Evolutionary conservation across 331 rosid species (phyloP).

Genomic region (Cydonia oblonga): DNA sequence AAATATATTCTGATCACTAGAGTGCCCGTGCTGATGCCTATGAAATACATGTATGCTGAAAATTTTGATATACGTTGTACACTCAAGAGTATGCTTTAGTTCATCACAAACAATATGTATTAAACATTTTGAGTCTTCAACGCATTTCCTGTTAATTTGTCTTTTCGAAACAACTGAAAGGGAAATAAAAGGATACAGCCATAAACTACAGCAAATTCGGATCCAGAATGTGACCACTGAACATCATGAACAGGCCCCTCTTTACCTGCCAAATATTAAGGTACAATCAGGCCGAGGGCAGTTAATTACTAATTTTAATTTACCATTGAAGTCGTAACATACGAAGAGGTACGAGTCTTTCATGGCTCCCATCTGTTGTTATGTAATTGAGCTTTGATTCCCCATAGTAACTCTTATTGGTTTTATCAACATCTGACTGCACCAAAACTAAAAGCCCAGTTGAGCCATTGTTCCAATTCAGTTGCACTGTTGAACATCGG

Average conservation of each 20-base stretch:
- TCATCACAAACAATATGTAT: neutral
- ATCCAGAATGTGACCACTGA: conserved; percentile 78
- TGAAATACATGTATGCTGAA: neutral
- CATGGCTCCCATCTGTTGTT: conserved; percentile 76
- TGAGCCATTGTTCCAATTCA: conserved; percentile 77
- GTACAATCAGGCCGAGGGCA: neutral
- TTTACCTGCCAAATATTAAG: conserved; percentile 58
- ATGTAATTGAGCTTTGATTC: conserved; percentile 82
- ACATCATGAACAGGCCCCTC: conserved; percentile 96
- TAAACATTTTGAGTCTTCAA: neutral
- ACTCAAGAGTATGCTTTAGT: neutral
- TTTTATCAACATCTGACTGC: conserved; percentile 92
- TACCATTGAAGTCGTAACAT: conserved; percentile 22
- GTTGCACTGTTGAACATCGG: conserved; percentile 74
- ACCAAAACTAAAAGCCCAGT: conserved; percentile 74
- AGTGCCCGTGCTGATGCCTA: neutral
- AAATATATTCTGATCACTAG: neutral
- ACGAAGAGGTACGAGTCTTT: conserved; percentile 88
- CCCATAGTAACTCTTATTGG: conserved; percentile 94
- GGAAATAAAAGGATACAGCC: conserved; percentile 76
- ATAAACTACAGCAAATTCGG: conserved; percentile 81
- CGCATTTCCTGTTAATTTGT: neutral
- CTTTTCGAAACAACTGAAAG: neutral
- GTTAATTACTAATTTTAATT: neutral
- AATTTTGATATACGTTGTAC: neutral